Conservation (phyloP, 2,329 filamentous ascomycete genomes). For the Aspergillus persii region DNA sequence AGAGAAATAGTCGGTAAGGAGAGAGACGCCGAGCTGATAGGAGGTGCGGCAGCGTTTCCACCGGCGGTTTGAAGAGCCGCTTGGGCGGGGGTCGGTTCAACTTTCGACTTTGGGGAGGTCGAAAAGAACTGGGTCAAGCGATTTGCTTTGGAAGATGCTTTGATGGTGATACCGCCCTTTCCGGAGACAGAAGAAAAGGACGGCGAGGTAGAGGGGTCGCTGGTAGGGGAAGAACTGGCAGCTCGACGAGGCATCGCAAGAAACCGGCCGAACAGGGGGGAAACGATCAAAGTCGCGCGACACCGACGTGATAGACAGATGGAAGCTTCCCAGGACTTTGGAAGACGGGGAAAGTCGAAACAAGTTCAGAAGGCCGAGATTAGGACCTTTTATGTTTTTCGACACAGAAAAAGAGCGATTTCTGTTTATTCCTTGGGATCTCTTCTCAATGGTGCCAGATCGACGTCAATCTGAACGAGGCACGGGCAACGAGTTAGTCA, state of each 20-base stretch:
- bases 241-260: slow-evolving; percentile 63
- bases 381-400: not conserved
- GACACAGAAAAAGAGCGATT: not conserved
- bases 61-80: slow-evolving; percentile 67
- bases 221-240: slow-evolving; percentile 58
- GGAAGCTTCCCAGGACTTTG: not conserved
- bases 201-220: slow-evolving; percentile 49
- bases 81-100: slow-evolving; percentile 51
- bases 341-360: no score
- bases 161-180: slow-evolving; percentile 52
- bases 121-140: slow-evolving; percentile 82
- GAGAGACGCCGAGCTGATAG: slow-evolving; percentile 69
- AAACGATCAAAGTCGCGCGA: slow-evolving; percentile 13
- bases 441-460: not conserved
- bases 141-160: slow-evolving; percentile 62
- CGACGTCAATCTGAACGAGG: not conserved
- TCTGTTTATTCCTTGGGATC: not conserved
- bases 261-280: slow-evolving; percentile 14
- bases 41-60: slow-evolving; percentile 53
- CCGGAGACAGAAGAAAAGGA: slow-evolving; percentile 52
- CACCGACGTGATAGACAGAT: slow-evolving; percentile 8
- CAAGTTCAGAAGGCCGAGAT: not conserved
- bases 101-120: slow-evolving; percentile 72
- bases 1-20: slow-evolving; percentile 88
- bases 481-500: not conserved